Conservation (phyloP, 1,284 basidiomycete genomes). For the Tremellales sp. region DNA sequence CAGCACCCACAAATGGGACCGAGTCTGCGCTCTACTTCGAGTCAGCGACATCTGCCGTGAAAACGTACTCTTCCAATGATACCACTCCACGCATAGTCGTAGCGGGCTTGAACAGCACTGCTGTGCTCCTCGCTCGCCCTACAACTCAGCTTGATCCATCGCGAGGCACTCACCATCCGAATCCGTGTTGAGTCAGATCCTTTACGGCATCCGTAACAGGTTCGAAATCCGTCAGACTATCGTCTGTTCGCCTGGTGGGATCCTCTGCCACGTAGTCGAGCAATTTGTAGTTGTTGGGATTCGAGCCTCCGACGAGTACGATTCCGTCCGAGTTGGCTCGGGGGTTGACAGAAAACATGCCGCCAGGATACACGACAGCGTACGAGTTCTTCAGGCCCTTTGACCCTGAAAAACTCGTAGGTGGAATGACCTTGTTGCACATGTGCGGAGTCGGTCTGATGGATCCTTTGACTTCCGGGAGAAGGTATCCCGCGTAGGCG, state of each 20-base stretch:
- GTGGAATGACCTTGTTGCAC: constrained; percentile 23
- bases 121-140: not conserved
- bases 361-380: constrained; percentile 14
- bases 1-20: constrained; percentile 28
- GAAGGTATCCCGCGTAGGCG: constrained; percentile 14
- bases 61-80: constrained; percentile 25
- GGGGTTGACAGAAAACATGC: constrained; percentile 21
- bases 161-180: constrained; percentile 14
- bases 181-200: constrained; percentile 10
- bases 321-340: constrained; percentile 13
- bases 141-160: not conserved
- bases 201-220: constrained; percentile 22
- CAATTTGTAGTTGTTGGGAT: constrained; percentile 15
- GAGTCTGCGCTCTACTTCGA: constrained; percentile 19
- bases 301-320: constrained; percentile 19
- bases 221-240: constrained; percentile 23
- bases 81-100: constrained; percentile 29
- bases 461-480: constrained; percentile 19
- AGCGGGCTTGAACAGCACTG: constrained; percentile 9
- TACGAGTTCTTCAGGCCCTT: constrained; percentile 22
- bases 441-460: constrained; percentile 22
- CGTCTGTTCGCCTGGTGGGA: constrained; percentile 12
- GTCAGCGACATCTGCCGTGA: not conserved
- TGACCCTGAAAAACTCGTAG: constrained; percentile 15
- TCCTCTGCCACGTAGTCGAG: constrained; percentile 17